Conservation (phyloP, 2,329 filamentous ascomycete genomes). For the Ascochyta rabiei region DNA sequence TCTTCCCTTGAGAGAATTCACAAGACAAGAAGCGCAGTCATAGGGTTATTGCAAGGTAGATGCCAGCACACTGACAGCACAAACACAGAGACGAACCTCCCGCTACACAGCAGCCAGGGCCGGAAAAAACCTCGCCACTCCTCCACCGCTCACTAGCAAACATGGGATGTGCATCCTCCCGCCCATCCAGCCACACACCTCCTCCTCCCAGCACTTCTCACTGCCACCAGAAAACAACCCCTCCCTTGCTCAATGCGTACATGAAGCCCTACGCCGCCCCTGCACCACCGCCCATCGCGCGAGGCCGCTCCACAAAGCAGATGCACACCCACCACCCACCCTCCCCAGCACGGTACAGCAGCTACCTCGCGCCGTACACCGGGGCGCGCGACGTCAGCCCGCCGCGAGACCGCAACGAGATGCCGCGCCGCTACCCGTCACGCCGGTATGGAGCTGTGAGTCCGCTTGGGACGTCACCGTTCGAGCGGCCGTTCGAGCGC, state of each 20-base stretch:
- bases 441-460: constrained; percentile 2
- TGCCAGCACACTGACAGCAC: not conserved
- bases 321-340: not conserved
- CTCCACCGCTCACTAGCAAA: not conserved
- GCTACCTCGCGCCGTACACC: not conserved
- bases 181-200: not conserved
- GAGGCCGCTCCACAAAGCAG: not conserved
- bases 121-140: too few species aligned
- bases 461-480: constrained; percentile 5
- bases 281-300: not conserved
- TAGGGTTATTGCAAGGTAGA: not conserved
- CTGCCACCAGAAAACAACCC: not conserved
- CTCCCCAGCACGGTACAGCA: not conserved
- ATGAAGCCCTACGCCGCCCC: not conserved
- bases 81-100: not conserved
- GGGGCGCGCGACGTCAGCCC: not conserved
- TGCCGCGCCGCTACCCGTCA: not conserved
- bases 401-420: constrained; percentile 6
- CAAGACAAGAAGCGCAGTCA: not conserved
- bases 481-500: constrained; percentile 3
- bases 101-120: too few species aligned
- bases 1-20: not conserved
- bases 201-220: not conserved
- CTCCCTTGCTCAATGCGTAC: not conserved
- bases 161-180: constrained; percentile 14